Conservation (phyloP, 257 asterid genomes). For the Solanum bulbocastanum region DNA sequence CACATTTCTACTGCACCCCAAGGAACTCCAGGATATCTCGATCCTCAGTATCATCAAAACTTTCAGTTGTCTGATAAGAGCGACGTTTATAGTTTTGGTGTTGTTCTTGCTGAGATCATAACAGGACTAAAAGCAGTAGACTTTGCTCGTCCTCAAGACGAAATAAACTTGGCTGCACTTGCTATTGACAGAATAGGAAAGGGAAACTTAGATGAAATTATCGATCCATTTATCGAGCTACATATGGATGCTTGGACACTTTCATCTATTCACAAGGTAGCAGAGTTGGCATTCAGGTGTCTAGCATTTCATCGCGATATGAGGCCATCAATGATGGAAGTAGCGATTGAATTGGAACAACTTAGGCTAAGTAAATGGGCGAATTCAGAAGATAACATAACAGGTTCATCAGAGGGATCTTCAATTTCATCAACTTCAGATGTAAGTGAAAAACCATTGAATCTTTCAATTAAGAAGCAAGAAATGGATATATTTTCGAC, state of each 20-base stretch:
- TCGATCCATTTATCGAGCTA: conserved; percentile 69
- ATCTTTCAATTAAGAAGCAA: conserved; percentile 18
- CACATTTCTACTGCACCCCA: conserved; percentile 94
- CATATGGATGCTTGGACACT: conserved; percentile 90
- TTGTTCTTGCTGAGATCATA: conserved; percentile 80
- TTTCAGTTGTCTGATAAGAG: conserved; percentile 90
- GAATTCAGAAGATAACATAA: conserved; percentile 42
- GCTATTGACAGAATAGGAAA: conserved; percentile 76
- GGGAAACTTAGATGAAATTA: conserved; percentile 70
- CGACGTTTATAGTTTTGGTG: conserved; percentile 95
- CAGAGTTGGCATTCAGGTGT: conserved; percentile 87
- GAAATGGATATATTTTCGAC: conserved; percentile 19
- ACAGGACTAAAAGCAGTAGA: conserved; percentile 79
- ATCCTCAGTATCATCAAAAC: conserved; percentile 90
- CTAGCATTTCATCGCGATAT: conserved; percentile 84
- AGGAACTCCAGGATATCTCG: conserved; percentile 91
- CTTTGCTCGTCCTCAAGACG: conserved; percentile 68
- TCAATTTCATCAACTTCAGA: conserved; percentile 50
- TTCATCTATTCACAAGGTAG: conserved; percentile 64
- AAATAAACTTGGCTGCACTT: conserved; percentile 74
- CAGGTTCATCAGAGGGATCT: conserved; percentile 59
- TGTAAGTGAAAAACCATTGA: conserved; percentile 56
- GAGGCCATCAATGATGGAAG: conserved; percentile 96
- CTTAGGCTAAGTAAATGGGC: conserved; percentile 66
- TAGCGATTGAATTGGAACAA: conserved; percentile 85